Conservation (phyloP, 1,284 basidiomycete species). For the Ceratobasidium sp. region DNA sequence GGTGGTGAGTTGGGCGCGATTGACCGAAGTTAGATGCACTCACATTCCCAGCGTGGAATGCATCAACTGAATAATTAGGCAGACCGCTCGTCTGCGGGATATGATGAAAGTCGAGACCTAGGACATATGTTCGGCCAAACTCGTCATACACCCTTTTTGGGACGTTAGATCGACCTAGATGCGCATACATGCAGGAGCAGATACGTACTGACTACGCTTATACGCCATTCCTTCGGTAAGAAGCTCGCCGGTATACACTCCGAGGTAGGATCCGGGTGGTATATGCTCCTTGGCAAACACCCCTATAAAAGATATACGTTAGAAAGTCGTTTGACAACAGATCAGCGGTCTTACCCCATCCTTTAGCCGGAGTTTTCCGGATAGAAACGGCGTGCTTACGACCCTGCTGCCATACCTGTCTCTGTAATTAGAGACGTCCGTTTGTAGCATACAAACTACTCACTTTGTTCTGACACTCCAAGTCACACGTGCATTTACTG, state of each 20-base stretch:
- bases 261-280: conserved; percentile 73
- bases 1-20: conserved; percentile 43
- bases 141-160: conserved; percentile 73
- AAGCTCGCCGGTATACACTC: conserved; percentile 86
- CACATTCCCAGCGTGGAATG: conserved; percentile 87
- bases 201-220: conserved; percentile 66
- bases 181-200: conserved; percentile 21
- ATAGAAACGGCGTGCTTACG: conserved; percentile 68
- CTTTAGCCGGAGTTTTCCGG: conserved; percentile 63
- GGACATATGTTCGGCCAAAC: conserved; percentile 83
- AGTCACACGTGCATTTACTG: conserved; percentile 77
- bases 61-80: conserved; percentile 69
- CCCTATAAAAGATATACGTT: no score
- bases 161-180: no score
- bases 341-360: conserved; percentile 44
- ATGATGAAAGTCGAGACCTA: conserved; percentile 80
- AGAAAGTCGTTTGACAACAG: no score
- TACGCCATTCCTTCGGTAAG: conserved; percentile 73
- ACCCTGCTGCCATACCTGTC: conserved; percentile 82
- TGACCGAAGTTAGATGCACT: conserved; percentile 49
- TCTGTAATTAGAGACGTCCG: not conserved
- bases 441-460: conserved; percentile 44
- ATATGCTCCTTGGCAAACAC: conserved; percentile 73
- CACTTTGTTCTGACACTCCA: conserved; percentile 83
- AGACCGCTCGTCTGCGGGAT: conserved; percentile 45